Evolutionary conservation across 768 basidiomycete genomes (phyloP), one percentile per base, ranked within the genome.

Genomic region (Macrolepiota albuminosa): DNA sequence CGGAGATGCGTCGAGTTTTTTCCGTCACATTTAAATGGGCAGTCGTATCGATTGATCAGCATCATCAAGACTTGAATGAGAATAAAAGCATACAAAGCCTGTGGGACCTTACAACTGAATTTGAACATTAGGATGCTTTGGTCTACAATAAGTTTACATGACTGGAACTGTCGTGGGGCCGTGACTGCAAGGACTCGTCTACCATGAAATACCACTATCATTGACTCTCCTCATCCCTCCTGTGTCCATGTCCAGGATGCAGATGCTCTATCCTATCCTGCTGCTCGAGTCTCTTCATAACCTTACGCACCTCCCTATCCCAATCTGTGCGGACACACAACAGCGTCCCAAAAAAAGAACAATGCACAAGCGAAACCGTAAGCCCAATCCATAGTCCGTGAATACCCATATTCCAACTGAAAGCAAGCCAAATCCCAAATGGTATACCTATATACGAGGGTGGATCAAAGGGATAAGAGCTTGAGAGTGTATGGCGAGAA

Each of bases 381-480:
- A 95, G 74, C 14, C 94, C 94, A 43, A 89, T 78, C 95, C 94
- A 97, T 16, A 97, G 80, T 0, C 95, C 95, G 21, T 78, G 75
- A 13, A 97, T 76, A 0, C 77, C 84, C 70, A 83, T 78, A 40
- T 76, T 70, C 11, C 68, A 70, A 54, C 75, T 75, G 76, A 95
- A 93, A 2, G 89, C 79, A 4, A 95, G 84, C 72, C 82, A 90
- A 54, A 93, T 73, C 14, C 91, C 95, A 48, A 92, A 76, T 0
- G 94, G 94, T 53, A 96, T 88, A 33, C 91, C 87, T 81, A 53
- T 14, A 21, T 18, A 39, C 7, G 42, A 57, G 9, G 1, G 36
- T 21, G 46, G 48, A 58, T 51, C 43, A 53, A 57, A 49, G 18
- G 21, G 21, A 18, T n/a, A 11, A 18, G 56, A 31, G 48, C 11